Base-by-base conservation (phyloP, 768 basidiomycete species). In the Dictyophora rubrovolvata region DNA sequence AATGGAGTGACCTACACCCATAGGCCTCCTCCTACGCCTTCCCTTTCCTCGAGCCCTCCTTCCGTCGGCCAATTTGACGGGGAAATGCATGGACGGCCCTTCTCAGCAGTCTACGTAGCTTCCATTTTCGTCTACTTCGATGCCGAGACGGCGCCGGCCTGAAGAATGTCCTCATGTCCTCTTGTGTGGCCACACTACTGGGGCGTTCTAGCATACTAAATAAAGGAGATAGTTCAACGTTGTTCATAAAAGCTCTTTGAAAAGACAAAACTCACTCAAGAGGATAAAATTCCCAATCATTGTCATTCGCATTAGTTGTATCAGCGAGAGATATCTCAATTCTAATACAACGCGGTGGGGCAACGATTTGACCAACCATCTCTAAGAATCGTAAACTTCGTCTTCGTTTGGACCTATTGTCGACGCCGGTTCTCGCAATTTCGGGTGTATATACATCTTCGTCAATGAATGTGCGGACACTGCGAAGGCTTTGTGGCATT, bases 151-250 rank as follows among this genome's bases (percentile, higher is more conserved):
- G 28, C 7, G 28, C 7, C 28, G 28, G 7, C 28, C 55, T 56
- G 21, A 56, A 18, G 20, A 20, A 46, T 22, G 22, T 18, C 18
- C 33, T 56, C 55, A 56, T 56, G 36, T 56, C 55, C 22, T 56
- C 55, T 2, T 48, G 37, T n/a, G 55, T 48, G 16, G 55, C 55
- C 14, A 48, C 46, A 34, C 55, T 56, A 28, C 55, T 56, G 17
- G 55, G 55, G n/a, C 55, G 33, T 17, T 56, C 55, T 48, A 47
- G 22, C 42, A 17, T 42, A 48, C 18, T 48, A 12, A 23, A 28
- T 14, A 4, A 42, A 42, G 11, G 10, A 42, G 42, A 42, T 12
- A 42, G n/a, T n/a, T 42, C 11, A 42, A 9, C 5, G 42, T 42
- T 42, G 14, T 14, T 14, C 2, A 12, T n/a, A 12, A 42, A 42